A percentile compares a stretch with the other conserved stretches of the same genome.
These are phyloP conservation scores for Cyberlindnera nakhonratchasimensis DNA, from an alignment of 805 yeast genomes.

Conservation along the genomic window DNA sequence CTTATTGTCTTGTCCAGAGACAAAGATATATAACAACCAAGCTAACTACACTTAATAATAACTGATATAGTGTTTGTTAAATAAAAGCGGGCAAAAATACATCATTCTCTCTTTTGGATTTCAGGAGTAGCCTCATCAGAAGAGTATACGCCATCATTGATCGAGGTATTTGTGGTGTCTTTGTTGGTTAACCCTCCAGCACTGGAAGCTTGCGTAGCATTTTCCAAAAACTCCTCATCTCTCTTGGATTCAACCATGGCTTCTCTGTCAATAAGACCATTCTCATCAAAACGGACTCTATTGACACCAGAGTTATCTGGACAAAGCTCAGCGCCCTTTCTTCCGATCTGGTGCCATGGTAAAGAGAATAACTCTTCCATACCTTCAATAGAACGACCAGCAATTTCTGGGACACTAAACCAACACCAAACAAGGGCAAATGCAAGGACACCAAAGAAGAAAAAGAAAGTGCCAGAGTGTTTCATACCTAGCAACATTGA, in stretches of 20 bases:
- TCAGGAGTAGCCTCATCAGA: conserved; percentile 2
- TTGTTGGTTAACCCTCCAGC: conserved; percentile 5
- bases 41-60: no score
- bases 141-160: background rate
- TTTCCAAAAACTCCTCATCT: conserved; percentile 15
- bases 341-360: conserved; percentile 56
- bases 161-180: conserved; percentile 9
- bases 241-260: conserved; percentile 7
- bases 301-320: conserved; percentile 45
- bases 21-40: no score
- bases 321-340: conserved; percentile 47
- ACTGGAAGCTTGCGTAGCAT: conserved; percentile 9
- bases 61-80: no score
- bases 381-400: conserved; percentile 36
- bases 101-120: background rate
- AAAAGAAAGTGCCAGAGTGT: conserved; percentile 47
- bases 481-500: conserved; percentile 44
- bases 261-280: conserved; percentile 11
- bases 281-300: conserved; percentile 12
- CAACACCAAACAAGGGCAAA: conserved; percentile 38
- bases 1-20: no score
- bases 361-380: conserved; percentile 35
- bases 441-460: conserved; percentile 41
- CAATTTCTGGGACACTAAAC: conserved; percentile 35
- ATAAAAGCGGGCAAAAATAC: background rate